Evolutionary conservation across 148 eudicot species (phyloP).

Genomic region (Silene conica): DNA sequence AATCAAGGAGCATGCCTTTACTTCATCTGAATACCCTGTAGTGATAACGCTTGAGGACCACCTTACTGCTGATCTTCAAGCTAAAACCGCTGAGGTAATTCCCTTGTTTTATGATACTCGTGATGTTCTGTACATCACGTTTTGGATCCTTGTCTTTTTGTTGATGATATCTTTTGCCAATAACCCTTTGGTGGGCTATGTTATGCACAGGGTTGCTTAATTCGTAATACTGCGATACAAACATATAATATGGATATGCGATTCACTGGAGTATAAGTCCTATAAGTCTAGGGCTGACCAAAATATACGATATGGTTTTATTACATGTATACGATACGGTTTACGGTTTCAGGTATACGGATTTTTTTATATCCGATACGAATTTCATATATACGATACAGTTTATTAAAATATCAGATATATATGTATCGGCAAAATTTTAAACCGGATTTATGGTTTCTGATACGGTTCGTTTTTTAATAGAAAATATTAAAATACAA

Average conservation of each 20-base stretch:
- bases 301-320: too few species aligned
- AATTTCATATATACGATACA: too few species aligned
- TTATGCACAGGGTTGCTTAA: neutral
- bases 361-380: too few species aligned
- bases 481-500: too few species aligned
- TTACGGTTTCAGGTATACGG: too few species aligned
- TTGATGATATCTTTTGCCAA: neutral
- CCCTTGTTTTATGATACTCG: conserved; percentile 2
- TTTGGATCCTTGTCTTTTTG: conserved; percentile 1
- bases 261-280: neutral
- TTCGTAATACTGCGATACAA: neutral
- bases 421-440: too few species aligned
- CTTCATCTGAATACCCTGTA: conserved; percentile 69
- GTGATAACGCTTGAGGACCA: conserved; percentile 91
- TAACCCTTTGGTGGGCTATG: neutral
- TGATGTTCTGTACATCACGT: neutral
- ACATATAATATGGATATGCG: neutral
- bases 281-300: too few species aligned
- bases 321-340: too few species aligned
- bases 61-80: conserved; percentile 81
- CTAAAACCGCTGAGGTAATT: conserved; percentile 78
- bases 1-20: conserved; percentile 70
- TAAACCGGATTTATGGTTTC: too few species aligned
- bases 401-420: too few species aligned
- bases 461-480: too few species aligned